Evolutionary conservation across 169 alveolate genomes (phyloP).

Genomic region (Amoebophrya sp.): DNA sequence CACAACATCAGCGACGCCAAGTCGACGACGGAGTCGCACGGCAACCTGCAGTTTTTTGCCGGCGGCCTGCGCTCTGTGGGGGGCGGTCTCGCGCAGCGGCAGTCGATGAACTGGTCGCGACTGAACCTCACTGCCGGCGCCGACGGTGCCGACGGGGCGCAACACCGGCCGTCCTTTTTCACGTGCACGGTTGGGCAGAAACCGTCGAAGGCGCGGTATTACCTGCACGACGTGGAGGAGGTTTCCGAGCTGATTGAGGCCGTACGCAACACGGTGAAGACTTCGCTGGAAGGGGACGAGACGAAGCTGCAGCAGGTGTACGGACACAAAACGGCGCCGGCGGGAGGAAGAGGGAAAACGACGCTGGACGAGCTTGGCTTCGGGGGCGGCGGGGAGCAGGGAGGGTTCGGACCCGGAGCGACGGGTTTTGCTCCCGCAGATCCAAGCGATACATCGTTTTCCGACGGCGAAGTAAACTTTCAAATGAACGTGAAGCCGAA

Average conservation of each 20-base stretch:
- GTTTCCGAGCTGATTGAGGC: neutral
- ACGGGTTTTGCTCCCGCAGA: too few relatives aligned
- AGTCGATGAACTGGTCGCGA: too few relatives aligned
- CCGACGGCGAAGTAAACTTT: too few relatives aligned
- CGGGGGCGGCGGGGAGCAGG: too few relatives aligned
- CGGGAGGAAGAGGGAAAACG: too few relatives aligned
- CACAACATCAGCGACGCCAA: neutral
- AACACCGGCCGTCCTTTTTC: neutral
- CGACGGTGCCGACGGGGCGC: neutral
- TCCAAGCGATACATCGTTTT: too few relatives aligned
- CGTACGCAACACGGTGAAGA: neutral
- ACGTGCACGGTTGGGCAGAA: neutral
- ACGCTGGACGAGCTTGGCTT: too few relatives aligned
- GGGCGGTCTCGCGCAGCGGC: too few relatives aligned
- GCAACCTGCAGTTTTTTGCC: neutral
- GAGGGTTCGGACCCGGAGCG: too few relatives aligned
- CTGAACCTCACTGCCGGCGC: neutral
- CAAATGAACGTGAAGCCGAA: too few relatives aligned
- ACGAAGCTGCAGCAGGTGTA: neutral
- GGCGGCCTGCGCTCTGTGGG: too few relatives aligned
- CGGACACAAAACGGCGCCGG: too few relatives aligned
- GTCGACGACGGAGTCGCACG: neutral
- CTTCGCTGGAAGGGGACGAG: neutral
- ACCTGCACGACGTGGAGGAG: neutral
- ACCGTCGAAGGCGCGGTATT: neutral